Evolutionary conservation across 2,329 filamentous ascomycete species (phyloP), one percentile per base, ranked within the genome.

Genomic region (Zymoseptoria ardabiliae): DNA sequence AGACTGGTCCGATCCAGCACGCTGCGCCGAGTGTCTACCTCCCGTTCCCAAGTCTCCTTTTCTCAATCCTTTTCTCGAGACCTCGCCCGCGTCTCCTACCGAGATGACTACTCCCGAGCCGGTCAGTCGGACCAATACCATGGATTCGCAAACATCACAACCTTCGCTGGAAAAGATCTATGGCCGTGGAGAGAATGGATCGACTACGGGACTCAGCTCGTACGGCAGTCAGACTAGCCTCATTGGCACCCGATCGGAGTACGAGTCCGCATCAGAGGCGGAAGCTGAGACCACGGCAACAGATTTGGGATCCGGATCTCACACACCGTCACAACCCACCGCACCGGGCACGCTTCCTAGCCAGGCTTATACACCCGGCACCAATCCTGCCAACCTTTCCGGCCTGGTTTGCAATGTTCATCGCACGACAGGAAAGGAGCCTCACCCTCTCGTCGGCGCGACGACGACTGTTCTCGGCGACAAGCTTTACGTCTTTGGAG

Each of bases 401-500:
- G 85, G 85, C 4, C 74, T 88, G 59, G 85, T 88, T 7, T 88
- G 85, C 71, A 87, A 87, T 72, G 84, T 88, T 22, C 83, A 87
- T 66, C 79, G 92, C 64, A 97, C 94, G 1, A 97, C 93, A 0
- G 94, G 94, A 41, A 86, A 86, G 62, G 92, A 97, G 71, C 94
- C 94, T 2, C 91, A 90, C 69, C 89, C 94, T 2, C 79, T 97
- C 2, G 94, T 99, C 0, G 94, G 94, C 30, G 93, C 94, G 4
- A 97, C 94, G 0, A 97, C 94, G 0, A 97, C 94, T 0, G 90
- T 97, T 53, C 75, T 99, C 1, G 94, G 93, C 25, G 94, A 99
- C 74, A 97, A 95, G 74, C 81, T 99, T 21, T 99, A 96, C 73
- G 92, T 97, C 3, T 99, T 97, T 77, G 94, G 94, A 53, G 94